Conservation (phyloP, 805 yeast species). For the Lachancea cidri region DNA sequence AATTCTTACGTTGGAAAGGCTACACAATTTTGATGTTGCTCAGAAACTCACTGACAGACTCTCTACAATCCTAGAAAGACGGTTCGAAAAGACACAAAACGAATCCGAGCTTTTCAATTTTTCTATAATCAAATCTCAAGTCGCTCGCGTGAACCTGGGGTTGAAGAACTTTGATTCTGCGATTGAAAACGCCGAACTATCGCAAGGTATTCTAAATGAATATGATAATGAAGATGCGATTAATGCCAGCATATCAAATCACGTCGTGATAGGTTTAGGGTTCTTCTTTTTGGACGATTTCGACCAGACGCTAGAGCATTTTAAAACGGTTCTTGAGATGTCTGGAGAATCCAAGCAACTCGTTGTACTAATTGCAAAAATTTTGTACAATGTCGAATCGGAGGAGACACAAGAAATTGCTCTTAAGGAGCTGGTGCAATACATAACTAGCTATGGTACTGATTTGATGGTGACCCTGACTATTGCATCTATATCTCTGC, state of each 20-base stretch:
- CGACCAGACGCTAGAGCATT: constrained; percentile 60
- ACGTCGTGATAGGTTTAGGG: constrained; percentile 68
- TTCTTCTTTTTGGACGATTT: constrained; percentile 59
- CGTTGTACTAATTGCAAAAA: constrained; percentile 71
- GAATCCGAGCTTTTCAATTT: constrained; percentile 43
- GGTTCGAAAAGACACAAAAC: constrained; percentile 53
- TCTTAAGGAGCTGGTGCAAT: constrained; percentile 68
- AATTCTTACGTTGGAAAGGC: constrained; percentile 59
- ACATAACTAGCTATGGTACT: constrained; percentile 59
- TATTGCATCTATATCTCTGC: constrained; percentile 72
- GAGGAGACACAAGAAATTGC: constrained; percentile 82
- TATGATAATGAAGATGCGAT: constrained; percentile 32
- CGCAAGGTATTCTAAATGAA: constrained; percentile 45
- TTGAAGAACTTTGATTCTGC: constrained; percentile 50
- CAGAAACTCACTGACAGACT: constrained; percentile 42
- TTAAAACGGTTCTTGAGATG: constrained; percentile 54
- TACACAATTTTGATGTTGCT: constrained; percentile 57
- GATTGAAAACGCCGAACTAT: constrained; percentile 52
- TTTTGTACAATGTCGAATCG: constrained; percentile 68
- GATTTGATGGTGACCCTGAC: constrained; percentile 64
- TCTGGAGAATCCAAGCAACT: constrained; percentile 59
- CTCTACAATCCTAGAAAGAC: constrained; percentile 44
- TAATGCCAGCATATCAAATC: constrained; percentile 46
- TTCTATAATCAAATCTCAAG: constrained; percentile 59
- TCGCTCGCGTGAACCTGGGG: constrained; percentile 70